Evolutionary conservation across 495 filamentous ascomycete species (phyloP), one percentile per base, ranked within the genome.

Genomic region (Neurospora cerealis): DNA sequence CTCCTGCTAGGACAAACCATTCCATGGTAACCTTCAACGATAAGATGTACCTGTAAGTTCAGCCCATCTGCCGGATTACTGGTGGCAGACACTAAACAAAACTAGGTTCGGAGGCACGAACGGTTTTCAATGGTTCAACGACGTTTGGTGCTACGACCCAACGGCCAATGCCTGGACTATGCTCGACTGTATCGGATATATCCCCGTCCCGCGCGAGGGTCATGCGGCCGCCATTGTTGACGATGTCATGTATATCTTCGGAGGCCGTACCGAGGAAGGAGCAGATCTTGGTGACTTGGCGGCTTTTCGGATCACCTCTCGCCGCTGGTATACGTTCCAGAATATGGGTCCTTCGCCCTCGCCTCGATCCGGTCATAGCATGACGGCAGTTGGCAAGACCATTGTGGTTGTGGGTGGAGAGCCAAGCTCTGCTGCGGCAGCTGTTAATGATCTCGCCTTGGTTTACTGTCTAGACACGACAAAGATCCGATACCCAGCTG

Each of bases 231-330:
- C 96, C 7, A 83, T 99, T 11, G 95, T 98, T 66, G 91, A 93
- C 78, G 96, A 98, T 78, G 95, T 97, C 71, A 99, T 99, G 96
- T 99, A 99, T 82, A 92, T 98, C 72, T 99, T 99, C 79, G 96
- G 96, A 74, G 96, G 96, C n/a, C 91, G 96, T 66, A 97, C 93
- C 5, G 92, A 97, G 77, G 93, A 97, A 70, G 96, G 96, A 1
- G 86, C 89, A 37, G 96, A 98, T 79, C 83, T 98, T 24, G 96
- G 96, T 28, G 96, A 99, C 81, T 83, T 99, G 69, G 95, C 96
- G 2, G 96, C 96, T 2, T 99, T 99, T 83, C 89, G 95, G 32
- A 98, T 99, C 74, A 89, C 91, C 3, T 92, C 93, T 7, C 90
- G 92, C 72, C 91, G 96, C 44, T 99, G 96, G 96, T 99, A 98